phyloP scores from a whole-genome alignment of 129 eudicot genomes.

The Lactuca sativa region DNA sequence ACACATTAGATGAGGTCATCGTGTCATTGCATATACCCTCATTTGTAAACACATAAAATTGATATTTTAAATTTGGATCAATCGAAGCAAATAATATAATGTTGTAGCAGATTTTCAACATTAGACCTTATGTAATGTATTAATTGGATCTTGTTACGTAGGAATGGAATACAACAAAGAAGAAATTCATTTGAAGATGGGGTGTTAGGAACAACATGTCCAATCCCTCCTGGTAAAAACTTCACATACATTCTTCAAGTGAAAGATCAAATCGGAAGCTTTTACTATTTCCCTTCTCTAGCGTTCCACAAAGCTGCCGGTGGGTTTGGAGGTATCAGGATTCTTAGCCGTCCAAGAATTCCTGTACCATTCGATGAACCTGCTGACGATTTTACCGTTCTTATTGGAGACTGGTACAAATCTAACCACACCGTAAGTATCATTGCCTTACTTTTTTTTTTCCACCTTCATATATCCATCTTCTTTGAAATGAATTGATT shows the following conservation, averaged over 20 bases:
- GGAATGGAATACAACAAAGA: constrained; percentile 89
- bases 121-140: too few relatives aligned
- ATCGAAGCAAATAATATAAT: too few relatives aligned
- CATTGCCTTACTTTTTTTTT: not conserved
- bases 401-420: constrained; percentile 92
- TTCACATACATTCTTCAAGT: constrained; percentile 84
- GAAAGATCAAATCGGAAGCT: constrained; percentile 97
- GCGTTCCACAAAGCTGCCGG: constrained; percentile 94
- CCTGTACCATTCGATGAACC: constrained; percentile 85
- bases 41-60: not conserved
- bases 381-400: constrained; percentile 63
- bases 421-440: constrained; percentile 70
- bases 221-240: constrained; percentile 91
- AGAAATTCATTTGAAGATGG: constrained; percentile 91
- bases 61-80: not conserved
- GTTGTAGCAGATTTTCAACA: too few relatives aligned
- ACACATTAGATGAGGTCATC: not conserved
- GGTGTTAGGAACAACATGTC: constrained; percentile 92
- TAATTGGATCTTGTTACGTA: constrained; percentile 6
- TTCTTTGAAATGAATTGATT: not conserved
- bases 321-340: constrained; percentile 87
- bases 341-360: constrained; percentile 79
- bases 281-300: constrained; percentile 83
- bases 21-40: not conserved
- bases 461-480: not conserved